A percentile compares a stretch with the other conserved stretches of the same genome.
Conservation (phyloP, 257 asterid species). For the Solanum chilense region DNA sequence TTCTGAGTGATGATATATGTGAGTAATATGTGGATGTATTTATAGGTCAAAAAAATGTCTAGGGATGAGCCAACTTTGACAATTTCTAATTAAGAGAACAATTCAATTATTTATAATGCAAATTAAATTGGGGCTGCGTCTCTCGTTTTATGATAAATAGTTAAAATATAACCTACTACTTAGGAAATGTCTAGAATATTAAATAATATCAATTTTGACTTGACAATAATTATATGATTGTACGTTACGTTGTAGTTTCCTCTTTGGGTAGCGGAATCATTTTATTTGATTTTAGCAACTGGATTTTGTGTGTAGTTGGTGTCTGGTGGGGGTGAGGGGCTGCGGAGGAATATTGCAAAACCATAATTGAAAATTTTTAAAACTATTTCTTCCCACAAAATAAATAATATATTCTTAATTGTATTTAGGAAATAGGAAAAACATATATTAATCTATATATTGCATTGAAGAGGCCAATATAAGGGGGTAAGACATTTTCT, state of each 20-base stretch:
- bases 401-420: not conserved
- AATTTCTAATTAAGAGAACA: not conserved
- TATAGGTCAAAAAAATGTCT: not conserved
- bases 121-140: no score
- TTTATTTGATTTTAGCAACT: not conserved
- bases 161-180: no score
- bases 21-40: not conserved
- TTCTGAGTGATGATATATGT: not conserved
- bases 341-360: not conserved
- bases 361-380: not conserved
- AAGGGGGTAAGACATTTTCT: not conserved
- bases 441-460: not conserved
- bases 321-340: not conserved
- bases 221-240: not conserved
- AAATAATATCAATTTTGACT: not conserved
- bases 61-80: not conserved
- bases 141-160: no score
- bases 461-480: not conserved
- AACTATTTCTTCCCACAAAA: not conserved
- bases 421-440: not conserved
- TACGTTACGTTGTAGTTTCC: not conserved
- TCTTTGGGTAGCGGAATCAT: not conserved
- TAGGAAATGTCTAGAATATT: no score
- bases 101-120: not conserved
- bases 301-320: not conserved